Conservation (phyloP, 2,329 filamentous ascomycete species). For the Cladosporium sp. region DNA sequence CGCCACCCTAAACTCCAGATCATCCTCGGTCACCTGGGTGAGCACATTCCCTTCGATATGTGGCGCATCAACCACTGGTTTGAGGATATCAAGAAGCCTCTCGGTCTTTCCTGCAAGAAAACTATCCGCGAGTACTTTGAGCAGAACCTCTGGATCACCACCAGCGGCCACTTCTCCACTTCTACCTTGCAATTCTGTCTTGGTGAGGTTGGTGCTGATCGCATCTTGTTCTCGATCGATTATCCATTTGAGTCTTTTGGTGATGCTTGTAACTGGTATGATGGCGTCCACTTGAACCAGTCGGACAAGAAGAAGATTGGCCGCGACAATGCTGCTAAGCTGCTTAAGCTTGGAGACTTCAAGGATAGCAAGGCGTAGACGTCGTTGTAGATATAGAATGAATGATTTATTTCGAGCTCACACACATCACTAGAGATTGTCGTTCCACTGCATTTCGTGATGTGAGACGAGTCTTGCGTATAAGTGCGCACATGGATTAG, state of each 20-base stretch:
- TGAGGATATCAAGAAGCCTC: constrained; percentile 52
- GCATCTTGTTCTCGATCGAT: constrained; percentile 29
- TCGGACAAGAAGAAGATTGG: constrained; percentile 24
- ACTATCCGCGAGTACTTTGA: constrained; percentile 50
- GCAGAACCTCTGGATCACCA: constrained; percentile 55
- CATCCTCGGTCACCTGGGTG: constrained; percentile 47
- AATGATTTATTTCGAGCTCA: not conserved
- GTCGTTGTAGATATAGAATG: not conserved
- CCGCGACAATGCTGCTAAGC: constrained; percentile 27
- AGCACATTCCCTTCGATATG: constrained; percentile 49
- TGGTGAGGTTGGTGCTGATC: constrained; percentile 40
- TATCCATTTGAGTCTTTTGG: constrained; percentile 29
- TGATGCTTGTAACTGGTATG: constrained; percentile 28
- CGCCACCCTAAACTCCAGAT: constrained; percentile 44
- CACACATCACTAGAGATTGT: too few relatives aligned
- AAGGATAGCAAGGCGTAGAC: constrained; percentile 6
- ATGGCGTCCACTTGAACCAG: constrained; percentile 20
- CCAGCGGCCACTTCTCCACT: constrained; percentile 54
- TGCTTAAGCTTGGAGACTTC: constrained; percentile 26
- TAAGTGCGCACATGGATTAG: too few relatives aligned
- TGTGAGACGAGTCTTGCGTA: too few relatives aligned
- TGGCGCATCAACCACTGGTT: constrained; percentile 43
- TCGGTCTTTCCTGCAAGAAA: constrained; percentile 47
- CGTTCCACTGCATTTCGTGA: too few relatives aligned
- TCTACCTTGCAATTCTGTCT: constrained; percentile 49